Base-by-base conservation (phyloP, 2,329 filamentous ascomycete species). In the Aspergillus oerlinghausenensis region DNA sequence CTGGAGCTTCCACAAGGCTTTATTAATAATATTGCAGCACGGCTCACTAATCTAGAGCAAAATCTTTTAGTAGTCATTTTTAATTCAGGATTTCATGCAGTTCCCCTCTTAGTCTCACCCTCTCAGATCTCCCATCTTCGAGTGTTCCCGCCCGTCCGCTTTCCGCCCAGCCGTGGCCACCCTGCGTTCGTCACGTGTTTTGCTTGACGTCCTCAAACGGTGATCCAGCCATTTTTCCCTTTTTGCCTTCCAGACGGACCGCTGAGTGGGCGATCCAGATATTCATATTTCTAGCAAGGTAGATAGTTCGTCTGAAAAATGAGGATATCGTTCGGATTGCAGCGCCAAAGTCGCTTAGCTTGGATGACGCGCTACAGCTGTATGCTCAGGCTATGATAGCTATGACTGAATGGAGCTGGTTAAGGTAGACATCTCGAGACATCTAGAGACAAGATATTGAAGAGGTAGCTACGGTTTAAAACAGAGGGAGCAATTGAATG, bases 211-310 rank as follows among this genome's bases (percentile, higher is more conserved):
- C 55, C 55, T 63, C 14, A 38, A 38, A 38, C 14, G 14, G 32
- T 61, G 58, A 60, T 57, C 60, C 62, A 61, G 60, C 57, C 56
- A 57, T 58, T 40, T 19, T 45, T 38, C 47, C 17, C 4, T 53
- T 55, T 60, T 63, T 63, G 57, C 60, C 58, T 64, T 61, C 56
- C 64, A 63, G 59, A 60, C 63, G 60, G 64, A 65, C 60, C 63
- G 60, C 50, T 58, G 57, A 63, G 60, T 59, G 59, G 58, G 59
- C 54, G 52, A 60, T 60, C 63, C 62, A 65, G 51, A 58, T 54
- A 62, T 52, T 54, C 52, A 56, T 52, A 50, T 52, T 25, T 28
- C 8, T 23, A 4, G 28, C 4, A 9, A 11, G 28, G 28, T 29
- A 29, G 10, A 29, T 29, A 19, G n/a, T 43, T 23, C 40, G n/a